Evolutionary conservation across 345 rosid species (phyloP), one percentile per base, ranked within the genome.

Genomic region (Boechera stricta): DNA sequence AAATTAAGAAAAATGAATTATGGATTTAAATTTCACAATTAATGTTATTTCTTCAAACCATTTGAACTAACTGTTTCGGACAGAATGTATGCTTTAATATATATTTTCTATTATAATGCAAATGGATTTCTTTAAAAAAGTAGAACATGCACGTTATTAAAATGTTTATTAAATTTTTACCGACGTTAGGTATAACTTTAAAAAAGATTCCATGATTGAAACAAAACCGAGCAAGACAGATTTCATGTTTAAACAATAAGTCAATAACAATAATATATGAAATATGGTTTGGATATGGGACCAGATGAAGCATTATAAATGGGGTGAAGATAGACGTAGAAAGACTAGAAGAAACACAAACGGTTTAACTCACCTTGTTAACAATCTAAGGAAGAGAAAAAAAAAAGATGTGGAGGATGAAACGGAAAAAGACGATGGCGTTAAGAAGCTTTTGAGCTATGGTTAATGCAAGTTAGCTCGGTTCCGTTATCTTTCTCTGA

Each of bases 121-220:
- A 74, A 47, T 45, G 29, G 18, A 48, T 28, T 36, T 13, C 10
- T 13, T 75, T n/a, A 4, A 35, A 60, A 41, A 41, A 67, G 79
- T 57, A 48, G 52, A 74, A 44, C 28, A 67, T 12, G 44, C 52
- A 48, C 42, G 33, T 48, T 67, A 65, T 45, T 10, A 39, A 45
- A 67, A 41, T 48, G 53, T 48, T 55, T 28, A 67, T 47, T 26
- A 16, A 18, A 3, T 3, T 59, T 76, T 51, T 28, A 76, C 57
- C 11, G 48, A 53, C 10, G 80, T 69, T 76, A 69, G 80, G 74
- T 69, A 76, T 42, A 76, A 69, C 71, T 69, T 76, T 76, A 15
- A 54, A 52, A 69, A 56, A 56, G 66, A 64, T 71, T 57, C 59
- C 54, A 10, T 33, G 16, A 12, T 64, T 45, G 64, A 56, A 71